phyloP scores from a whole-genome alignment of 148 eudicot species.

The Polygonum aviculare region DNA sequence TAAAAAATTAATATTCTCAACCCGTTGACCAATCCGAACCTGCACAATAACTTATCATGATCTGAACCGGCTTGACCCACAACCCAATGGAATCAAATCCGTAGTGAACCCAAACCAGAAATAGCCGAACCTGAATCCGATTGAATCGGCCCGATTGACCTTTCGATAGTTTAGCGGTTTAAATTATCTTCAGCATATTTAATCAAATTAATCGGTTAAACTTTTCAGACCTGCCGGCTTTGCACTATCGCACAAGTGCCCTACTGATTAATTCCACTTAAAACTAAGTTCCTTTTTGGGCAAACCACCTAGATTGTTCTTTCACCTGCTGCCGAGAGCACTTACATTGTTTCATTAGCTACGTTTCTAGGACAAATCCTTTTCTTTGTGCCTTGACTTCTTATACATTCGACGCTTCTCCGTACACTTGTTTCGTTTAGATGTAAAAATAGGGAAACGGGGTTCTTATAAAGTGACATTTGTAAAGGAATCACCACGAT shows the following conservation, averaged over 20 bases:
- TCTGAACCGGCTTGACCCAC: too few relatives aligned
- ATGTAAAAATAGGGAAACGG: background rate
- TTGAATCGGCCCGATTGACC: too few relatives aligned
- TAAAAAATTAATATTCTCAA: too few relatives aligned
- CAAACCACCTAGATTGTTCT: background rate
- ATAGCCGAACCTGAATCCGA: too few relatives aligned
- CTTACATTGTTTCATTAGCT: background rate
- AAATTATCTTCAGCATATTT: too few relatives aligned
- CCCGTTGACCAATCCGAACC: too few relatives aligned
- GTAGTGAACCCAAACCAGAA: too few relatives aligned
- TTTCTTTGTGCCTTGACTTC: background rate
- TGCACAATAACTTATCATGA: too few relatives aligned
- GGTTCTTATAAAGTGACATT: background rate
- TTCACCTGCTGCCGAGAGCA: background rate
- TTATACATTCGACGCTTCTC: background rate
- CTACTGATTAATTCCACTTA: background rate
- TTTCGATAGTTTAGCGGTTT: too few relatives aligned
- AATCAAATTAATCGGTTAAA: background rate
- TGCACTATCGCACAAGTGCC: background rate
- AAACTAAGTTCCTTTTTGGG: background rate
- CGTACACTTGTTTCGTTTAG: background rate
- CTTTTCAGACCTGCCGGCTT: background rate
- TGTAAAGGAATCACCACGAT: background rate
- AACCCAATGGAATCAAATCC: too few relatives aligned
- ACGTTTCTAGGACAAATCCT: background rate